A percentile compares a stretch with the other conserved stretches of the same genome.
Evolutionary conservation across 441 rosid genomes (phyloP).

Genomic region (Syzygium syzygioides): DNA sequence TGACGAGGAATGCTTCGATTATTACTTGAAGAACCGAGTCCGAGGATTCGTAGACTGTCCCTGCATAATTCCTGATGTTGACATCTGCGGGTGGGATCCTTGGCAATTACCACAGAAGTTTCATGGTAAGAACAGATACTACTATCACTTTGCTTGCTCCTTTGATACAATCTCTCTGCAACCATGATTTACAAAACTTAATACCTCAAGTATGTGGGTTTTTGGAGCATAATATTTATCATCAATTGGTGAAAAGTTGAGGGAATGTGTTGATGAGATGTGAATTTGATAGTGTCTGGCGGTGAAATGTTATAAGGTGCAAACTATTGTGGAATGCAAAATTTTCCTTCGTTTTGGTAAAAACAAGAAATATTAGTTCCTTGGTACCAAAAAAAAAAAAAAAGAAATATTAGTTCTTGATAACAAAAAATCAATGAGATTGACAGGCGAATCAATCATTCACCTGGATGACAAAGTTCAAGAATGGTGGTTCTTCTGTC

Average conservation of each 20-base stretch:
- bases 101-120: neutral
- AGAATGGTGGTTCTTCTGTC: conserved; percentile 8
- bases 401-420: neutral
- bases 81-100: conserved; percentile 3
- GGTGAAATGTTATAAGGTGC: neutral
- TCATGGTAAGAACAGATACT: neutral
- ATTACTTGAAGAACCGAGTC: neutral
- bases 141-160: neutral
- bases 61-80: neutral
- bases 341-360: neutral
- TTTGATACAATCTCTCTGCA: neutral
- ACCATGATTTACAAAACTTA: neutral
- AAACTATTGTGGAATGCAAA: neutral
- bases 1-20: neutral
- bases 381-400: no score
- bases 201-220: neutral
- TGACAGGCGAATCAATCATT: neutral
- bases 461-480: neutral
- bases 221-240: neutral
- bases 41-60: neutral
- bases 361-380: neutral
- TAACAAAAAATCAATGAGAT: neutral
- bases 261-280: neutral
- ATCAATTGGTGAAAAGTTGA: neutral
- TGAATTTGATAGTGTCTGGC: neutral